Base-by-base conservation (phyloP, 2,329 filamentous ascomycete species). In the Ophidiomyces ophidiicola region DNA sequence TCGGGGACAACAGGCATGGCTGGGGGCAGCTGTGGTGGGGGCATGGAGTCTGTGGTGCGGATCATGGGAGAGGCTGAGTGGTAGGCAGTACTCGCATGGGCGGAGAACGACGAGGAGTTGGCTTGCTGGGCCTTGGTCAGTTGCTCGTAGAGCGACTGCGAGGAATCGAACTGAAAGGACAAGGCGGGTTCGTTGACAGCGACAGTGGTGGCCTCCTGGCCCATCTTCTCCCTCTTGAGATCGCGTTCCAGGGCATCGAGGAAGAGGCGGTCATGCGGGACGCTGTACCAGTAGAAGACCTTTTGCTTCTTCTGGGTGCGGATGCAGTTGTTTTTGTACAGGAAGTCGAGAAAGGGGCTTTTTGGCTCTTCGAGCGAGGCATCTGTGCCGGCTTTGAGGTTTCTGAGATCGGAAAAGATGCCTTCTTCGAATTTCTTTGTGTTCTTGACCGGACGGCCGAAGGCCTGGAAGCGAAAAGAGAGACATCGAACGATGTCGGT, bases 281-380 rank as follows among this genome's bases (percentile, higher is more conserved):
- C 90, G 68, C 87, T 94, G 67, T 96, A 98, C 90, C 90, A 98
- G 69, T 96, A 98, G 58, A 98, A 98, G 49, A 98, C 90, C 71
- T 98, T 98, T 60, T 98, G 90, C 74, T 98, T 98, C 78, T 98
- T 98, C 65, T 98, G 90, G 25, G 90, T 98, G 52, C 90, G 80
- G 53, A 98, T 98, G 73, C 90, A 98, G 71, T 98, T 98, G 75
- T 98, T 98, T 74, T 98, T 98, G 77, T 98, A 98, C 31, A 98
- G 72, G 62, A 96, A 98, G 64, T 98, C 90, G 46, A 98, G 75
- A 67, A 98, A 98, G 1, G 83, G 80, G 66, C 88, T 96, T 73
- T 98, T 98, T 41, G 90, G 90, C 69, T 98, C 90, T 66, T 98
- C 90, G 44, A 98, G 77, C 29, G 90, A 94, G 34, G 90, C 90